These are phyloP conservation scores for Calocera viscosa DNA, from an alignment of 768 basidiomycete genomes.

Conservation along the genomic window DNA sequence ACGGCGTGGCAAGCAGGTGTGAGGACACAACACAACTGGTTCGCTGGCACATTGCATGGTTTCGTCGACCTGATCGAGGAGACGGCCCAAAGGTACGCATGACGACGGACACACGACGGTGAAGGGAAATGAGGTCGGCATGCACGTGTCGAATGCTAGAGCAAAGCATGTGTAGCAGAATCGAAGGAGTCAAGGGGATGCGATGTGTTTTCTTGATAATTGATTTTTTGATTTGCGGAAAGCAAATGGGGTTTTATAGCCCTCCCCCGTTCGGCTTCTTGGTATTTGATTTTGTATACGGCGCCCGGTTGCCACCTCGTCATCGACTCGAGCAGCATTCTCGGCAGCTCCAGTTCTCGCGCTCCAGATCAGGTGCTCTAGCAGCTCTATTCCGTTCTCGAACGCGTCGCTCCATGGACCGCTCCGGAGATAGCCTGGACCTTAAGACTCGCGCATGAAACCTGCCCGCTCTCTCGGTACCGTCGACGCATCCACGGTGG, in stretches of 20 bases:
- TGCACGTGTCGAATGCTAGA: neutral
- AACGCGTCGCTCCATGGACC: neutral
- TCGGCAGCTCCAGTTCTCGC: neutral
- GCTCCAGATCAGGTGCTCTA: neutral
- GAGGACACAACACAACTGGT: neutral
- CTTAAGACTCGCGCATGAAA: neutral
- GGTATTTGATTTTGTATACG: conserved; percentile 3
- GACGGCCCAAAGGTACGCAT: neutral
- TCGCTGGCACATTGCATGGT: neutral
- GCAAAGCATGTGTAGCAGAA: neutral
- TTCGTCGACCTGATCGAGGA: neutral
- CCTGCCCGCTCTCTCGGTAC: neutral
- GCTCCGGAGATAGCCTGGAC: neutral
- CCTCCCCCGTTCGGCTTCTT: neutral
- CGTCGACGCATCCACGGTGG: neutral
- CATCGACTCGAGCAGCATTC: neutral
- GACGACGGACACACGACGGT: neutral
- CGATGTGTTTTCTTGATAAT: neutral
- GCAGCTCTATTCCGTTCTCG: neutral
- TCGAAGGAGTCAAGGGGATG: neutral
- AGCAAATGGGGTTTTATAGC: conserved; percentile 7
- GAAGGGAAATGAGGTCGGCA: neutral
- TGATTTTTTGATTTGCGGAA: conserved; percentile 2
- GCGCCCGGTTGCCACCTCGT: neutral
- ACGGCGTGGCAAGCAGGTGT: neutral